phyloP scores from a whole-genome alignment of 2,329 filamentous ascomycete genomes.

The Diaporthe humulicola region DNA sequence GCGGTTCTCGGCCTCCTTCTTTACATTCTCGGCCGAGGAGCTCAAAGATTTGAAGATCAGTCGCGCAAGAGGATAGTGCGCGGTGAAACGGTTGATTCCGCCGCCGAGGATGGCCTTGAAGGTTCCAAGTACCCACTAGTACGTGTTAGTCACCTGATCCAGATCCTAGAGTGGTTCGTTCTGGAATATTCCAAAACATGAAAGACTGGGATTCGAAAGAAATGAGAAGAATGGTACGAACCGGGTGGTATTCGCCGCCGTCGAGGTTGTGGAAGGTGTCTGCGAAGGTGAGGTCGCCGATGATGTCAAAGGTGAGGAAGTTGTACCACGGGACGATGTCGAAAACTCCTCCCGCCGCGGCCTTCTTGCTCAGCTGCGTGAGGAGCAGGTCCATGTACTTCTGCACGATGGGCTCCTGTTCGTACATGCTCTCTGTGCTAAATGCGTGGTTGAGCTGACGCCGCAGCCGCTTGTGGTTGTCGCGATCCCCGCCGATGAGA shows the following conservation, averaged over 20 bases:
- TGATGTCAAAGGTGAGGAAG: constrained; percentile 43
- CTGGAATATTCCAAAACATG: too few species aligned
- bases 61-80: not conserved
- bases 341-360: constrained; percentile 17
- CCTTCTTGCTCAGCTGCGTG: constrained; percentile 13
- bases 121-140: constrained; percentile 40
- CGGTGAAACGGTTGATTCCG: not conserved
- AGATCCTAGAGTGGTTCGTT: too few species aligned
- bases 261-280: constrained; percentile 42
- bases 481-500: not conserved
- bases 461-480: constrained; percentile 27
- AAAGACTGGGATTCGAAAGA: too few species aligned
- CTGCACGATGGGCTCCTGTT: constrained; percentile 32
- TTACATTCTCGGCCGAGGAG: not conserved
- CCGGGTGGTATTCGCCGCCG: constrained; percentile 37
- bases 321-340: constrained; percentile 40
- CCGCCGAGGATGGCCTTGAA: constrained; percentile 23
- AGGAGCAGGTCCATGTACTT: constrained; percentile 24
- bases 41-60: not conserved
- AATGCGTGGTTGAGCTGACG: constrained; percentile 30
- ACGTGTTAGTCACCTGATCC: too few species aligned
- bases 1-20: constrained; percentile 21
- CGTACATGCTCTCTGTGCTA: constrained; percentile 35
- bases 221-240: too few species aligned
- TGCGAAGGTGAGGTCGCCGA: constrained; percentile 41